Conservation (phyloP, 106 monocot species). For the Platanthera guangdongensis region DNA sequence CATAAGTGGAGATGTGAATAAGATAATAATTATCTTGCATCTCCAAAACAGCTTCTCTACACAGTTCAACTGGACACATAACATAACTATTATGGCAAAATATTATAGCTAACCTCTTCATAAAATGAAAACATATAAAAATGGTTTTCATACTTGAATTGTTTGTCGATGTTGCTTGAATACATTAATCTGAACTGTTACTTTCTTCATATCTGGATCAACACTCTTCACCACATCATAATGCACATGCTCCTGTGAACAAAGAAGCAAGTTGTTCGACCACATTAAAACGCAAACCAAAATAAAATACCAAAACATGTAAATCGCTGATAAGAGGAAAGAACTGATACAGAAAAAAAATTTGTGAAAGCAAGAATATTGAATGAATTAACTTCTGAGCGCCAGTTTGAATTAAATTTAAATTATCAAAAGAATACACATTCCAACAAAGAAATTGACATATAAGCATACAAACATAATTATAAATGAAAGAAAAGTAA, state of each 20-base stretch:
- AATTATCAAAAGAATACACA: neutral
- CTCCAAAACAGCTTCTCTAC: neutral
- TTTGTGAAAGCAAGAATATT: neutral
- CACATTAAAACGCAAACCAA: slow-evolving; percentile 3
- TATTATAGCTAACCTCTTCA: neutral
- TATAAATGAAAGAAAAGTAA: neutral
- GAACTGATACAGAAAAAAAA: neutral
- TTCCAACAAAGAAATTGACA: neutral
- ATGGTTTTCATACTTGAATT: slow-evolving; percentile 53
- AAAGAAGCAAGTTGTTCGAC: neutral
- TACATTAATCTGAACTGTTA: slow-evolving; percentile 75
- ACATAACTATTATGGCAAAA: neutral
- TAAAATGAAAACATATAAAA: neutral
- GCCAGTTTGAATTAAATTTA: neutral
- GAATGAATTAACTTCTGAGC: neutral
- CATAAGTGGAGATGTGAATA: neutral
- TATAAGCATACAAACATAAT: neutral
- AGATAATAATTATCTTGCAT: neutral
- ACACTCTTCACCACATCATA: slow-evolving; percentile 76
- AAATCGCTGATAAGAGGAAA: neutral
- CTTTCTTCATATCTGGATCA: slow-evolving; percentile 72
- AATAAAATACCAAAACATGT: neutral
- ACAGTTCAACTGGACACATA: neutral
- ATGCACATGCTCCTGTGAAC: slow-evolving; percentile 80
- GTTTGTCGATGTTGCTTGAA: slow-evolving; percentile 94